phyloP scores from a whole-genome alignment of 257 asterid species.

The Linaria vulgaris region DNA sequence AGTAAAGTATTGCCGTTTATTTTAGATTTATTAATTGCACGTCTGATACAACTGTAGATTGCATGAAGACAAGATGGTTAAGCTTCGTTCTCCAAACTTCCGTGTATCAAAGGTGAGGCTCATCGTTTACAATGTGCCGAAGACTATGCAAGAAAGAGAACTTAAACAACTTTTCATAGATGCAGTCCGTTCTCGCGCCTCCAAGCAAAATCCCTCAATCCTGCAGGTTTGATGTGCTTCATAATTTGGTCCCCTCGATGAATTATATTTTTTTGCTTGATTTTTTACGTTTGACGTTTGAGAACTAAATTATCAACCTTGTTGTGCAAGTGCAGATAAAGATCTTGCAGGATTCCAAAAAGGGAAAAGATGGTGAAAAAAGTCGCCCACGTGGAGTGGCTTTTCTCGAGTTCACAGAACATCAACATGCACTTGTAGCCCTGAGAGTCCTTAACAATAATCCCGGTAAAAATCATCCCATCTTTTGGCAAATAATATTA shows the following conservation, averaged over 20 bases:
- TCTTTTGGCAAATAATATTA: background rate
- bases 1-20: background rate
- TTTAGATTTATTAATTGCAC: conserved; percentile 4
- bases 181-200: conserved; percentile 88
- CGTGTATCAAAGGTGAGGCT: conserved; percentile 88
- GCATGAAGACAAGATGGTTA: conserved; percentile 75
- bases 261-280: background rate
- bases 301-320: conserved; percentile 4
- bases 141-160: conserved; percentile 63
- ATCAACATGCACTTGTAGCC: conserved; percentile 98
- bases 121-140: conserved; percentile 82
- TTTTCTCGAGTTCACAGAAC: conserved; percentile 90
- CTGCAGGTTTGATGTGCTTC: conserved; percentile 61
- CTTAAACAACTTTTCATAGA: conserved; percentile 60
- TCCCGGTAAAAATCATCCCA: conserved; percentile 62
- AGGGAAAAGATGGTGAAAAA: conserved; percentile 53
- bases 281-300: background rate
- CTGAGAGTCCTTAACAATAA: conserved; percentile 91
- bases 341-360: conserved; percentile 62
- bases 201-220: conserved; percentile 85
- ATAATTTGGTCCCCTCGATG: conserved; percentile 7
- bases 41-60: conserved; percentile 45
- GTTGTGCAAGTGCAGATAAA: conserved; percentile 54
- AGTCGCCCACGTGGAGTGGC: conserved; percentile 87
- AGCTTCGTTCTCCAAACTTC: conserved; percentile 89